Evolutionary conservation across 805 yeast genomes (phyloP).

Genomic region (Candida ascalaphidarum): DNA sequence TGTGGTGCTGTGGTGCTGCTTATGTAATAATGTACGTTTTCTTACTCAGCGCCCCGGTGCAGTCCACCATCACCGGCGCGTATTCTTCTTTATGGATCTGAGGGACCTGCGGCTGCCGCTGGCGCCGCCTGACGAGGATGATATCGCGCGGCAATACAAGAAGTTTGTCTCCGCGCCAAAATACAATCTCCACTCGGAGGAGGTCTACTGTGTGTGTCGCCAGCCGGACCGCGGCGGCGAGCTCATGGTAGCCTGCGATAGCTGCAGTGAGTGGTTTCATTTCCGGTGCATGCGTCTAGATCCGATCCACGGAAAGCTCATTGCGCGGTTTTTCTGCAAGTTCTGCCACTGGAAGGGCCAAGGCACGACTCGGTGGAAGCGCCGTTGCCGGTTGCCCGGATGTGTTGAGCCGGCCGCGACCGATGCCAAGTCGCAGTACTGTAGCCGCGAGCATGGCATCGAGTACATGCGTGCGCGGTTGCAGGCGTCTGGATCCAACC

Average conservation of each 20-base stretch:
- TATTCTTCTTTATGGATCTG: too few relatives aligned
- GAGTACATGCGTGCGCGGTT: constrained; percentile 33
- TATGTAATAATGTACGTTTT: too few relatives aligned
- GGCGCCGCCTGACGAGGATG: too few relatives aligned
- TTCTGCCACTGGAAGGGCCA: constrained; percentile 51
- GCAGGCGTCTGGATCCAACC: too few relatives aligned
- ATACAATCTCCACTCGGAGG: constrained; percentile 45
- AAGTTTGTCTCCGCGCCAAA: constrained; percentile 27
- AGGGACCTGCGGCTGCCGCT: too few relatives aligned
- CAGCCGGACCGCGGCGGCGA: constrained; percentile 66
- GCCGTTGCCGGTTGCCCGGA: constrained; percentile 54
- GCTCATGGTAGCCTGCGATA: constrained; percentile 91
- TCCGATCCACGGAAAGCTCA: constrained; percentile 41
- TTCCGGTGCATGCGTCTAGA: constrained; percentile 65
- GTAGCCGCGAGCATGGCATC: constrained; percentile 64
- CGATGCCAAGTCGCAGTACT: constrained; percentile 54
- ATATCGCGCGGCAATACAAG: constrained; percentile 28
- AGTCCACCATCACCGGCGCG: too few relatives aligned
- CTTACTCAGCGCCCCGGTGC: too few relatives aligned
- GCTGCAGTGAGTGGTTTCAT: constrained; percentile 94
- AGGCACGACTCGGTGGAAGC: constrained; percentile 60
- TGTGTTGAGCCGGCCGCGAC: constrained; percentile 50
- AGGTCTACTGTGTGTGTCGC: constrained; percentile 70
- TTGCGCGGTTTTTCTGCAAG: constrained; percentile 63
- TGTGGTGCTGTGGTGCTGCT: too few relatives aligned